A percentile compares a stretch with the other conserved stretches of the same genome.
Evolutionary conservation across 441 rosid genomes (phyloP).

Genomic region (Sinapis alba): DNA sequence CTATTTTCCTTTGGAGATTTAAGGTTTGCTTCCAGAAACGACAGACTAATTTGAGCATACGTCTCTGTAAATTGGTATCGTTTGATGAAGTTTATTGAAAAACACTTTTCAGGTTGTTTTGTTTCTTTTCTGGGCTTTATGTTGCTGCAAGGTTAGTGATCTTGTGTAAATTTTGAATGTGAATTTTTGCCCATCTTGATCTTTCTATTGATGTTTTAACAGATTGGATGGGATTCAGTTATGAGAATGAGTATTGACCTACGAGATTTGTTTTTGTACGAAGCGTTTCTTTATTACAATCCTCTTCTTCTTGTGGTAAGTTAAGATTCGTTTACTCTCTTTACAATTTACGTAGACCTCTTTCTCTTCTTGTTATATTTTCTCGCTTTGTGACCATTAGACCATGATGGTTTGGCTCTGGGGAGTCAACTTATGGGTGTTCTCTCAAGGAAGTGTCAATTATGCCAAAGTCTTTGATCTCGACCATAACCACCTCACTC

Average conservation of each 20-base stretch:
- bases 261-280: slow-evolving; percentile 69
- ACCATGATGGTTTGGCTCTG: slow-evolving; percentile 84
- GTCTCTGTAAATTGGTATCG: background rate
- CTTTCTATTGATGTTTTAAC: slow-evolving; percentile 6
- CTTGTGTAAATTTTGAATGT: slow-evolving; percentile 9
- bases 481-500: slow-evolving; percentile 65
- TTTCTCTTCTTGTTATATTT: slow-evolving; percentile 5
- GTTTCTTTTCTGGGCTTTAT: slow-evolving; percentile 66
- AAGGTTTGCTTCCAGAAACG: slow-evolving; percentile 45
- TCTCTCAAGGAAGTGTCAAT: slow-evolving; percentile 64
- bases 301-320: slow-evolving; percentile 84
- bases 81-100: background rate
- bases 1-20: slow-evolving; percentile 67
- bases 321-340: slow-evolving; percentile 20
- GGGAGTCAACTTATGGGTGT: slow-evolving; percentile 71
- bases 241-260: slow-evolving; percentile 76
- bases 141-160: slow-evolving; percentile 68
- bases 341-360: background rate
- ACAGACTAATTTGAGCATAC: background rate
- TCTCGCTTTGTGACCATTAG: slow-evolving; percentile 38
- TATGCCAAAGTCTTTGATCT: slow-evolving; percentile 69
- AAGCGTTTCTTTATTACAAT: slow-evolving; percentile 75
- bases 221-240: slow-evolving; percentile 87
- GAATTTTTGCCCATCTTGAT: background rate
- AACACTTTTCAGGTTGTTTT: slow-evolving; percentile 51